A percentile compares a stretch with the other conserved stretches of the same genome.
phyloP scores from a whole-genome alignment of 805 yeast genomes.

The Ogataea degrootiae region DNA sequence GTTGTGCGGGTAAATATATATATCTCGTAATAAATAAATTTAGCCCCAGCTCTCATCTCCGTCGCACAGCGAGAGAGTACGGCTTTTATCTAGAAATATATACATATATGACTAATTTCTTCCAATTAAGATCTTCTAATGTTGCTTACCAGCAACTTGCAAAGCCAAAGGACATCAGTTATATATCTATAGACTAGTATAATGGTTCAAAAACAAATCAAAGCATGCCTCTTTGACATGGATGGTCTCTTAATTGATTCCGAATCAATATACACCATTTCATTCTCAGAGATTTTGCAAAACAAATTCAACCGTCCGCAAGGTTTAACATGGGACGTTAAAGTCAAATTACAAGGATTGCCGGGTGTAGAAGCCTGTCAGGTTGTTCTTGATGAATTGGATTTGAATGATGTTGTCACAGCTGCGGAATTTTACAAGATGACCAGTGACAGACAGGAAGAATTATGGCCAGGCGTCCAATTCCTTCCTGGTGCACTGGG shows the following conservation, averaged over 20 bases:
- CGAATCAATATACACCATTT: slow-evolving; percentile 85
- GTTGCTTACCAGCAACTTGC: too few relatives aligned
- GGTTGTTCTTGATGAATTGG: slow-evolving; percentile 61
- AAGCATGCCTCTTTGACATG: slow-evolving; percentile 58
- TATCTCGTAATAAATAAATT: too few relatives aligned
- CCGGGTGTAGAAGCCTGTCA: slow-evolving; percentile 78
- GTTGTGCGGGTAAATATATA: too few relatives aligned
- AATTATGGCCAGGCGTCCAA: slow-evolving; percentile 56
- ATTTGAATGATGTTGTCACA: slow-evolving; percentile 49
- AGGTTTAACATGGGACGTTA: slow-evolving; percentile 88
- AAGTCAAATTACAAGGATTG: slow-evolving; percentile 81
- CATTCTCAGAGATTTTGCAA: slow-evolving; percentile 61
- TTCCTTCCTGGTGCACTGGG: slow-evolving; percentile 86
- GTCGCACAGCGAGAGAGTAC: too few relatives aligned
- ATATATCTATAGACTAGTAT: neutral
- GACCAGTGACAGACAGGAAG: slow-evolving; percentile 49
- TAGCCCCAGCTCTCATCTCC: too few relatives aligned
- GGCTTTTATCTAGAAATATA: too few relatives aligned
- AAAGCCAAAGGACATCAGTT: neutral
- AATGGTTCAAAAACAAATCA: slow-evolving; percentile 12
- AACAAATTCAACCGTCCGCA: slow-evolving; percentile 46
- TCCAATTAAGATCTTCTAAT: too few relatives aligned
- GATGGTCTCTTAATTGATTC: slow-evolving; percentile 92
- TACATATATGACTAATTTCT: too few relatives aligned
- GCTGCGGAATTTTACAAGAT: slow-evolving; percentile 56